Base-by-base conservation (phyloP, 148 eudicot genomes). In the Suaeda aralocaspica region DNA sequence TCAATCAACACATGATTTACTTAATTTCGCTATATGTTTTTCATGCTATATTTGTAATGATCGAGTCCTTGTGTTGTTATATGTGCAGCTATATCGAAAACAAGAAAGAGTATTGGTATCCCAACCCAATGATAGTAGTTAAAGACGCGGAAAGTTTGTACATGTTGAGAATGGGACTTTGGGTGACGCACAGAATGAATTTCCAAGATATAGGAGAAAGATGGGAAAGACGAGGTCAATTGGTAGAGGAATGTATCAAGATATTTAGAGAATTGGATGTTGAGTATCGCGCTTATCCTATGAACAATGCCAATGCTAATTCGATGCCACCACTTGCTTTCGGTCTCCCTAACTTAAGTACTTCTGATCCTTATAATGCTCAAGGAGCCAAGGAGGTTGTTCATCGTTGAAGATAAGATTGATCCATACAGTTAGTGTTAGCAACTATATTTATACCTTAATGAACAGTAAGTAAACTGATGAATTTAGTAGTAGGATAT, bases 151-250 rank as follows among this genome's bases (percentile, higher is more conserved):
- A 85, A 19, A 64, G 48, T 3, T 28, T 89, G 24, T 53, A 67
- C 45, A 72, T 18, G 65, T 59, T 87, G 33, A 79, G 74, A 64
- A 14, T 89, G 3, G 79, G 90, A 0, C 59, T 89, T 29, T 89
- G 96, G 96, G n/a, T 87, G 59, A 81, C 82, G 73, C 96, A 89
- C 16, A 69, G 82, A 50, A 89, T 89, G 71, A 89, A 89, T 72
- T 74, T 78, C 60, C 96, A 89, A 31, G 86, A 89, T 81, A 83
- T 87, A 74, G 86, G 78, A 9, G 92, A 85, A 63, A 85, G 72
- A 68, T 82, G 74, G 72, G 45, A 16, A 33, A 79, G 96, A 58
- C 69, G 96, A 44, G 85, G 79, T 33, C 68, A 66, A 15, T 56
- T 89, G 25, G 49, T 87, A 6, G 96, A 89, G 67, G 96, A 89